Evolutionary conservation across 805 yeast species (phyloP), one percentile per base, ranked within the genome.

Genomic region (Schwanniomyces occidentalis): DNA sequence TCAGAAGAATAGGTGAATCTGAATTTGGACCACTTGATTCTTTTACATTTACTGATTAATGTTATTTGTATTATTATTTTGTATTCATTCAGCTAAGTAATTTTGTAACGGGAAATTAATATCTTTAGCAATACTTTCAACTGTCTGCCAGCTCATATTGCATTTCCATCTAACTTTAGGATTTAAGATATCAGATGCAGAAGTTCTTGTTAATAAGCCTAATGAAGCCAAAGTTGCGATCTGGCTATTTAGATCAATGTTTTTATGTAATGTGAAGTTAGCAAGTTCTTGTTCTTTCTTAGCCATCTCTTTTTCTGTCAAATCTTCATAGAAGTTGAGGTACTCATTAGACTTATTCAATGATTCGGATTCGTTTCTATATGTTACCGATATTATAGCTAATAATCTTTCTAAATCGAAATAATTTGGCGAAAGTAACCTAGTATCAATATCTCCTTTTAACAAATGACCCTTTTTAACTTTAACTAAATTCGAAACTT

Each of bases 351-450:
- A 45, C 6, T 48, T 48, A 15, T 58, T 54, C 18, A 62, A 52
- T 8, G 63, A 48, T 21, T 46, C 39, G 6, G 68, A 50, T 37
- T 65, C 65, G 24, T 56, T 61, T 35, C 71, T 73, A 49, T 76
- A 78, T 9, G 89, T 77, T 0, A 95, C 81, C 27, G 83, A 82
- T 23, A 85, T 67, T 16, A 90, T 85, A 0, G 96, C 95, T 39
- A 85, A 60, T 53, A 87, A 52, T 38, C 97, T 69, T 54, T 90
- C 96, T 29, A 88, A 54, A 22, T 82, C 85, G 56, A 89, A 89
- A 20, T 78, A 61, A 18, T 82, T 78, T 0, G 95, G 85, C n/a
- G 82, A 78, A 26, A 85, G 61, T 39, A 82, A 69, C 23, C 86
- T 68, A 3, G 81, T 71, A 34, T 80, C 85, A 14, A 78, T 64